Evolutionary conservation across 1,284 basidiomycete species (phyloP), one percentile per base, ranked within the genome.

Genomic region (Ustilago cynodontis): DNA sequence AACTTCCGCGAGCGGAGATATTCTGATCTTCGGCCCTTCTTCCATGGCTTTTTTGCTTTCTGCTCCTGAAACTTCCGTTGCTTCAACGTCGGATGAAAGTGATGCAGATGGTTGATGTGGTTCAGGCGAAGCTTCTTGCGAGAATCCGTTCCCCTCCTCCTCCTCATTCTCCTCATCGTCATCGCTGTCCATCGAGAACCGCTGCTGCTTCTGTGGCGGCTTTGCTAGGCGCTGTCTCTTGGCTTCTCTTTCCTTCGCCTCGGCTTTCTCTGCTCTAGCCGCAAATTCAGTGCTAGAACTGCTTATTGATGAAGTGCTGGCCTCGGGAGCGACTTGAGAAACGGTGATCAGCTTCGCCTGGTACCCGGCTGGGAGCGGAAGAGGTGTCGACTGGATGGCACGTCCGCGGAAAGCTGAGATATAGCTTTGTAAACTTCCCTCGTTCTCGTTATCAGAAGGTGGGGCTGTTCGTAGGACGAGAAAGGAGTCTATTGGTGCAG

Each of bases 161-260:
- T 65, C 60, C 9, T 61, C 60, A 3, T 71, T 57, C 1, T 79
- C 64, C 3, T 79, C 77, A 22, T 76, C 73, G 18, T 79, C 73
- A 18, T 79, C 78, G 57, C 65, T 74, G 29, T 79, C 78, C 71
- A 79, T 77, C 37, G 68, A 71, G 41, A 79, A 79, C 29, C 56
- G 63, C 31, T 73, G 77, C 65, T 71, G 69, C 37, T 45, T 65
- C 2, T 59, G 59, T 1, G 70, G 70, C 0, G 52, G 56, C 26
- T 57, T 55, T 3, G 63, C 31, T 2, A 59, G 51, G n/a, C 59
- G 54, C 18, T 64, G 60, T 6, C 64, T 50, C 47, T 71, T 71
- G 3, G 37, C 31, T 18, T 66, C 52, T 11, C 60, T 35, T 14
- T 62, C 68, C 13, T n/a, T 57, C 13, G 8, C 39, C 29, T 47